Evolutionary conservation across 140 eudicot genomes (phyloP).

Genomic region (Stevia rebaudiana): DNA sequence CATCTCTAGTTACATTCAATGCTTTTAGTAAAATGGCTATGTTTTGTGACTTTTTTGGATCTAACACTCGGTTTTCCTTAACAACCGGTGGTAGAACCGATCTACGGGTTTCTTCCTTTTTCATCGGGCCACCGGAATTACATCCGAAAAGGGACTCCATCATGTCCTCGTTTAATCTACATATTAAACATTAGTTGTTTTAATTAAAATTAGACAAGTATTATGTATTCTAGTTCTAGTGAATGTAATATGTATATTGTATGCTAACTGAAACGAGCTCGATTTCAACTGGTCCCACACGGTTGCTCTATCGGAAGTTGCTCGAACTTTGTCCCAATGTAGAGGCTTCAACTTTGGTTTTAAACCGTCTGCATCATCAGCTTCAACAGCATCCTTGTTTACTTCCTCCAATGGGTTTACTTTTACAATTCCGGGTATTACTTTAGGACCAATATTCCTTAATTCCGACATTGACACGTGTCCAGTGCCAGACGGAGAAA

Average conservation of each 20-base stretch:
- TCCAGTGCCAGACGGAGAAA: slow-evolving; percentile 15
- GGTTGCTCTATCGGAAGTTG: slow-evolving; percentile 88
- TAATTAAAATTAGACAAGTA: slow-evolving; percentile 1
- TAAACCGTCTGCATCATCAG: slow-evolving; percentile 56
- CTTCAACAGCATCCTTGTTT: slow-evolving; percentile 34
- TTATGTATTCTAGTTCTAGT: neutral
- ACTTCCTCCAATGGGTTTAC: slow-evolving; percentile 31
- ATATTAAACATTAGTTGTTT: slow-evolving; percentile 10
- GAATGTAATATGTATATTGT: no score
- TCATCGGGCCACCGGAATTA: slow-evolving; percentile 40
- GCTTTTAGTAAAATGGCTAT: slow-evolving; percentile 86
- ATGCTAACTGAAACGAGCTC: slow-evolving; percentile 94
- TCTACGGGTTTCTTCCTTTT: slow-evolving; percentile 51
- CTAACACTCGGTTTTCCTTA: slow-evolving; percentile 78
- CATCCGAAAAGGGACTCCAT: slow-evolving; percentile 87
- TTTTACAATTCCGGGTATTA: slow-evolving; percentile 31
- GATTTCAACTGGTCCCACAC: slow-evolving; percentile 98
- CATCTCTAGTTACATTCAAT: slow-evolving; percentile 84
- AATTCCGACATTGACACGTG: slow-evolving; percentile 25
- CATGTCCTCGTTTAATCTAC: slow-evolving; percentile 88
- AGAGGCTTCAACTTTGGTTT: slow-evolving; percentile 88
- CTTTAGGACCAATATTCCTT: slow-evolving; percentile 34
- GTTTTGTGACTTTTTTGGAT: slow-evolving; percentile 97
- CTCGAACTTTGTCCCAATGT: slow-evolving; percentile 98
- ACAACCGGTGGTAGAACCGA: slow-evolving; percentile 57